Percentiles rank a stretch among this genome's conserved stretches.
phyloP scores from a whole-genome alignment of 768 basidiomycete genomes.

The Ramaria rubella region DNA sequence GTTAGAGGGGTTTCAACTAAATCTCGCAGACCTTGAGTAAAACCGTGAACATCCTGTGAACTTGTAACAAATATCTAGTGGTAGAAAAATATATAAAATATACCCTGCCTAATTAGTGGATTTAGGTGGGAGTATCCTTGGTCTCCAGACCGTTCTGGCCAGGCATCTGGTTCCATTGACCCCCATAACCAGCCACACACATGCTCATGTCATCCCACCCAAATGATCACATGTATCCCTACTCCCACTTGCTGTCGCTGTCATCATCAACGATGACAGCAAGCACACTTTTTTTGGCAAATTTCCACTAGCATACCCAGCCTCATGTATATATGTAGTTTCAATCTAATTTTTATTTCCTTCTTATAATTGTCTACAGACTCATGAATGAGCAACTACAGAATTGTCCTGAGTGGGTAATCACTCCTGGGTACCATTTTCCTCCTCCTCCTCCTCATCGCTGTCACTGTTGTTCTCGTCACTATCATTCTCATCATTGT shows the following conservation, averaged over 20 bases:
- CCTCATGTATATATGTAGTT: neutral
- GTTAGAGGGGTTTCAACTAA: neutral
- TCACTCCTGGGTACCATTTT: neutral
- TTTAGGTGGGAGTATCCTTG: neutral
- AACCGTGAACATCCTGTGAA: neutral
- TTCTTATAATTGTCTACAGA: neutral
- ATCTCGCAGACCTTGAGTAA: neutral
- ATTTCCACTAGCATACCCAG: neutral
- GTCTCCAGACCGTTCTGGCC: neutral
- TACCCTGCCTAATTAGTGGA: neutral
- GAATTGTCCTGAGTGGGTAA: neutral
- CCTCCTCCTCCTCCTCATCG: neutral
- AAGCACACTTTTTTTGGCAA: neutral
- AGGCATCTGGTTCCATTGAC: neutral
- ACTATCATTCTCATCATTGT: neutral
- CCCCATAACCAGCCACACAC: neutral
- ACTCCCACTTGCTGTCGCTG: neutral
- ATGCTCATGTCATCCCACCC: neutral
- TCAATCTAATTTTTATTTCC: neutral
- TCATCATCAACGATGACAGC: neutral
- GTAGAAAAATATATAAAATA: neutral
- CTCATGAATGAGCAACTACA: neutral
- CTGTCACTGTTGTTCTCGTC: neutral
- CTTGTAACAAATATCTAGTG: neutral
- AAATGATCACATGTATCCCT: neutral